phyloP scores from a whole-genome alignment of 192 early-diverging fungal species.

The Coemansia sp. region DNA sequence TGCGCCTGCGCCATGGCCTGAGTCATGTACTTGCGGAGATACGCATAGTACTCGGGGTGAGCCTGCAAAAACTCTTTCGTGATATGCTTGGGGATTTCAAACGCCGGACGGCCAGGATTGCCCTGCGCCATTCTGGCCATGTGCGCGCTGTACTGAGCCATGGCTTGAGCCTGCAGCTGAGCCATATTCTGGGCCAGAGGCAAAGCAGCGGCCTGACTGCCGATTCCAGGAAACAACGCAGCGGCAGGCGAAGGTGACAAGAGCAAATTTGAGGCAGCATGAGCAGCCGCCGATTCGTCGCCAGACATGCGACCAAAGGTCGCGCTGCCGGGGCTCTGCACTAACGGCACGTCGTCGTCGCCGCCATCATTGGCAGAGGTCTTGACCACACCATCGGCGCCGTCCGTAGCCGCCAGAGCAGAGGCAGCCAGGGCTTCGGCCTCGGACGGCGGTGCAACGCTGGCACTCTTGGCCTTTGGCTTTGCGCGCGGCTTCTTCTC shows the following conservation, averaged over 20 bases:
- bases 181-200: neutral
- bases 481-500: conserved; percentile 38
- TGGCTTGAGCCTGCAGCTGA: neutral
- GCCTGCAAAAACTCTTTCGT: conserved; percentile 44
- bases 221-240: neutral
- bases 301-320: neutral
- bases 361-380: neutral
- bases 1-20: neutral
- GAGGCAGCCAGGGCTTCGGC: neutral
- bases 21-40: conserved; percentile 23
- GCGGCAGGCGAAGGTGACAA: conserved; percentile 3
- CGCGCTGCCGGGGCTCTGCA: conserved; percentile 3
- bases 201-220: neutral
- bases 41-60: conserved; percentile 26
- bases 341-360: conserved; percentile 18
- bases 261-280: neutral
- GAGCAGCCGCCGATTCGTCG: neutral
- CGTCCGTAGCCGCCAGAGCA: neutral
- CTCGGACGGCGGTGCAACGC: neutral
- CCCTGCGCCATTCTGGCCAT: conserved; percentile 12
- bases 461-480: conserved; percentile 11
- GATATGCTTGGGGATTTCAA: conserved; percentile 28
- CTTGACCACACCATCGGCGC: neutral
- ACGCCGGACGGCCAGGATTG: neutral
- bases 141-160: conserved; percentile 19